phyloP scores from a whole-genome alignment of 169 alveolate genomes.

The Plasmodium knowlesi region DNA sequence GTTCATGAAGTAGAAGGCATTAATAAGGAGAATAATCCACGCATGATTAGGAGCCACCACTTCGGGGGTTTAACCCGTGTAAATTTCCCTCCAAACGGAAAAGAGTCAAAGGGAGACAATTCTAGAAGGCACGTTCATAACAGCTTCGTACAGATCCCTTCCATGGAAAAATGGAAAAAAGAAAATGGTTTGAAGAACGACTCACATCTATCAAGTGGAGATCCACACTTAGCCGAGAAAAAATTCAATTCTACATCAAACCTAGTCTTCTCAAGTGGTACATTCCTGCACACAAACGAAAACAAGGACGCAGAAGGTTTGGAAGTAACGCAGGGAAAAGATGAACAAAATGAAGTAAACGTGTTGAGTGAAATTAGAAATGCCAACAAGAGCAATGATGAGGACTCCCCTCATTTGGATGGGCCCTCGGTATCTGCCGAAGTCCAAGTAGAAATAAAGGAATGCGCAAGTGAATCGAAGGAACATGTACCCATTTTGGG shows the following conservation, averaged over 20 bases:
- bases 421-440: background rate
- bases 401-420: background rate
- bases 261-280: background rate
- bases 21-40: background rate
- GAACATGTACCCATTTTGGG: background rate
- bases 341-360: background rate
- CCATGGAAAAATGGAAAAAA: constrained; percentile 4
- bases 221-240: background rate
- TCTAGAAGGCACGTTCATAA: background rate
- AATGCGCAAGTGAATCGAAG: background rate
- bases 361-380: background rate
- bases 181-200: background rate
- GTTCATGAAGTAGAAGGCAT: background rate
- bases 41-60: background rate
- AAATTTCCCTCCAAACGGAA: background rate
- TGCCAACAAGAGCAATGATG: background rate
- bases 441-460: background rate
- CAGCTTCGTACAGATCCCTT: background rate
- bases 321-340: background rate
- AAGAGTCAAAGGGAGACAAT: background rate
- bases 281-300: background rate
- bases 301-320: background rate
- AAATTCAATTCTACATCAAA: background rate
- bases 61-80: background rate
- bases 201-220: background rate